Base-by-base conservation (phyloP, 2,329 filamentous ascomycete species). In the Leptographium wingfieldii region DNA sequence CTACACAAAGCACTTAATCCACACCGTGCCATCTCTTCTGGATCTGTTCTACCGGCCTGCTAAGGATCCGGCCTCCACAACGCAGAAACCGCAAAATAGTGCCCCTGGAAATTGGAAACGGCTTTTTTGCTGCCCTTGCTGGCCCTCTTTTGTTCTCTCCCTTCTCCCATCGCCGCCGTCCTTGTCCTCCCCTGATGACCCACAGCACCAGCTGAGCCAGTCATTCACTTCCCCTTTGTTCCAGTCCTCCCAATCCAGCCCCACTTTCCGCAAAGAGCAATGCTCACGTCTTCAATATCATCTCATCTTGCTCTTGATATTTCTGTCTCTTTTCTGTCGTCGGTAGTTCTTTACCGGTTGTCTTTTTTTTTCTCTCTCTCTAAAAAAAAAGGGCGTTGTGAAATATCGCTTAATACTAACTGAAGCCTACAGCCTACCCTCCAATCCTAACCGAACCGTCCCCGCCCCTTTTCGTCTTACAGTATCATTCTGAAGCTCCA, bases 1-100 rank as follows among this genome's bases (percentile, higher is more conserved):
- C 31, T 55, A 25, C 53, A 6, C 22, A 54, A n/a, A 40, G 5
- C 54, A 48, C 16, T 33, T 60, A 57, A 62, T 60, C 59, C 59
- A 46, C 61, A 31, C 25, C 29, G 40, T 59, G 52, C 60, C 59
- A 49, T 59, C 33, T 57, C 57, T 64, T 65, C 61, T 64, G 57
- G 62, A 65, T 64, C 60, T 57, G 31, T 60, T 59, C 60, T 60
- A 52, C 58, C 59, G 59, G 27, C 56, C 51, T 16, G 31, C 57
- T 16, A 55, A 27, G 27, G 35, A 43, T 27, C 25, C 19, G 29
- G 33, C 22, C 25, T 56, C 31, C 31, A 19, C 33, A 12, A 22
- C 33, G 14, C 33, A 33, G n/a, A 22, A 55, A 10, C 29, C 27
- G 6, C 25, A 31, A 31, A 22, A 53, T 11, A 25, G 11, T 29